A percentile compares a stretch with the other conserved stretches of the same genome.
phyloP scores from a whole-genome alignment of 2,329 filamentous ascomycete species.

The Aspergillus uvarum region DNA sequence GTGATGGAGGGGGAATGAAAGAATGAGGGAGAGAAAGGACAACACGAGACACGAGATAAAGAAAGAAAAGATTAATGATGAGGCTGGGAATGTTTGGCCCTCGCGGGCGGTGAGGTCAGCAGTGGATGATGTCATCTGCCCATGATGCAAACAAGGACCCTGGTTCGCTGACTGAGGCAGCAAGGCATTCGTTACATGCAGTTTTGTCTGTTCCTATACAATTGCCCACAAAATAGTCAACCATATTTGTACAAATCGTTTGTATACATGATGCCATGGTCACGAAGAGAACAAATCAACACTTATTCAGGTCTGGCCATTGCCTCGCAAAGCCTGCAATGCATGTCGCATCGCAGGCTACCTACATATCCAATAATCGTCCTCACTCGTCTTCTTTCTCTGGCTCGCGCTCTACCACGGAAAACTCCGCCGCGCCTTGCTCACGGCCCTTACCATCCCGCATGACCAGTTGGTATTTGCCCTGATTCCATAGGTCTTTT shows the following conservation, averaged over 20 bases:
- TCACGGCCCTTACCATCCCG: conserved; percentile 49
- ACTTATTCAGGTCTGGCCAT: background rate
- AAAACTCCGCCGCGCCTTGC: conserved; percentile 50
- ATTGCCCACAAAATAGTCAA: background rate
- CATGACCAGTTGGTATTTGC: conserved; percentile 69
- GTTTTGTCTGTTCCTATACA: background rate
- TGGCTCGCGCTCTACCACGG: conserved; percentile 40
- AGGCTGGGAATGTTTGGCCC: conserved; percentile 12
- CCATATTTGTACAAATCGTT: background rate
- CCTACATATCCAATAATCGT: too few relatives aligned
- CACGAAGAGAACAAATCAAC: background rate
- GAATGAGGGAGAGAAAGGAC: background rate
- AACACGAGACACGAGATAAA: background rate
- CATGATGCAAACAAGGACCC: background rate
- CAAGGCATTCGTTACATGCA: background rate
- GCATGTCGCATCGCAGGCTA: too few relatives aligned
- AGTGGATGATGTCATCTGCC: conserved; percentile 36
- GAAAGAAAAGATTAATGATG: background rate
- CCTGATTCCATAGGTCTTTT: conserved; percentile 86
- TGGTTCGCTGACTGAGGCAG: background rate
- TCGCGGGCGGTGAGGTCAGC: conserved; percentile 29
- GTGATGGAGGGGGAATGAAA: conserved; percentile 1
- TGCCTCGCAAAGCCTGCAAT: background rate
- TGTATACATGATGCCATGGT: background rate
- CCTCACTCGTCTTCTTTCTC: conserved; percentile 31